Percentiles rank a stretch among this genome's conserved stretches.
Evolutionary conservation across 306 rosid species (phyloP).

Genomic region (Pachyrhizus erosus): DNA sequence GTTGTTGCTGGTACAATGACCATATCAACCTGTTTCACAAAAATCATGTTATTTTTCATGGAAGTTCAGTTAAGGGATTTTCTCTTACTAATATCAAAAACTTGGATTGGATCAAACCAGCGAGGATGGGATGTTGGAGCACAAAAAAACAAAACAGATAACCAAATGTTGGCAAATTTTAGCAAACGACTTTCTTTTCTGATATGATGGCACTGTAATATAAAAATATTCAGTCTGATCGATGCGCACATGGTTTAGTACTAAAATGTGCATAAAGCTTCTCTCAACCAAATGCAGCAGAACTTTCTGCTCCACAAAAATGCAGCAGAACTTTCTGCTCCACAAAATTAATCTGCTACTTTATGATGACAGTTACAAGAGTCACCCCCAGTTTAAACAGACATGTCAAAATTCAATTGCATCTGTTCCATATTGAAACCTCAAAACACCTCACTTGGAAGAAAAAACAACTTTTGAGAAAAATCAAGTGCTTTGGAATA

Average conservation of each 20-base stretch:
- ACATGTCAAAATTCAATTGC: neutral
- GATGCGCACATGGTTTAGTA: neutral
- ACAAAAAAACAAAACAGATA: constrained; percentile 12
- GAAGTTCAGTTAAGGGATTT: neutral
- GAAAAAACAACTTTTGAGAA: neutral
- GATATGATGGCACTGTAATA: neutral
- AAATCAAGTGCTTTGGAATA: neutral
- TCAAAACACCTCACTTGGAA: neutral
- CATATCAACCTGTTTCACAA: constrained; percentile 85
- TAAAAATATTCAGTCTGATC: neutral
- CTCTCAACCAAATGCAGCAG: constrained; percentile 3
- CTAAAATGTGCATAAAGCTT: neutral
- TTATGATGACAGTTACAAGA: neutral
- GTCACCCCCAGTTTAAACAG: neutral
- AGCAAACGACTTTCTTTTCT: constrained; percentile 3
- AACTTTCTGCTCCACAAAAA: neutral
- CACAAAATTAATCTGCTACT: too few species aligned
- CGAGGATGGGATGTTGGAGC: neutral
- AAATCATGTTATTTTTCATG: constrained; percentile 8
- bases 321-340: neutral
- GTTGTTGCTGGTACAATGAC: constrained; percentile 96
- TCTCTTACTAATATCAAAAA: neutral
- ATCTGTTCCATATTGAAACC: neutral
- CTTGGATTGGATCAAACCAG: neutral
- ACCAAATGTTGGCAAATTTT: too few species aligned